Conservation (phyloP, 371 early-diverging fungal species). For the Mortierella sp. region DNA sequence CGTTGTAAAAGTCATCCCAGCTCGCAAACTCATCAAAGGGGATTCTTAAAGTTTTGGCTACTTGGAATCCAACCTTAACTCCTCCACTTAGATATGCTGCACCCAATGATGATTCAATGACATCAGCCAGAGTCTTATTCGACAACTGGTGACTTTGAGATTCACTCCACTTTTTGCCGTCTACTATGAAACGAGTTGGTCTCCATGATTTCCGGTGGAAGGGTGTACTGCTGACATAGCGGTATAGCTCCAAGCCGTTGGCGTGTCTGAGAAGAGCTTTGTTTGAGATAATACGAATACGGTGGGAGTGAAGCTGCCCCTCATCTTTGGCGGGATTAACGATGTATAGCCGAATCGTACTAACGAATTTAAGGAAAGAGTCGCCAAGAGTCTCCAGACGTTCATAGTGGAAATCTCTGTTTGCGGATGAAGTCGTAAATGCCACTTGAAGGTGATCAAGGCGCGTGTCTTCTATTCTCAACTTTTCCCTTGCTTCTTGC, state of each 20-base stretch:
- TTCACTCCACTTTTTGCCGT: conserved; percentile 20
- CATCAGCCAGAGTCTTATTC: conserved; percentile 91
- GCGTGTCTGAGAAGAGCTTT: conserved; percentile 73
- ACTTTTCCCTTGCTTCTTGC: conserved; percentile 63
- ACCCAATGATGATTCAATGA: conserved; percentile 91
- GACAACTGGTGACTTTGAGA: conserved; percentile 65
- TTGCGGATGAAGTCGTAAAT: conserved; percentile 79
- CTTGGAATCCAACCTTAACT: conserved; percentile 69
- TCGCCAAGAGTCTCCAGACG: conserved; percentile 97
- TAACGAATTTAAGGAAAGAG: conserved; percentile 90
- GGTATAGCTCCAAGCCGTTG: conserved; percentile 66
- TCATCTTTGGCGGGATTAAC: conserved; percentile 84
- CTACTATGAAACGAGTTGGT: conserved; percentile 63
- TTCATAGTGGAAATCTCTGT: conserved; percentile 86
- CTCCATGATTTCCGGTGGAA: conserved; percentile 78
- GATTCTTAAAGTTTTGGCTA: conserved; percentile 68
- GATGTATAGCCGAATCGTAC: conserved; percentile 83
- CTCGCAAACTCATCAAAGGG: conserved; percentile 66
- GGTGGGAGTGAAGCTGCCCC: conserved; percentile 79
- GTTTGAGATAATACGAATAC: conserved; percentile 85
- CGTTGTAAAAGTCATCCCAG: conserved; percentile 64
- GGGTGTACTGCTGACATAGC: conserved; percentile 69
- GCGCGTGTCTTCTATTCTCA: conserved; percentile 60
- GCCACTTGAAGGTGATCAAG: conserved; percentile 76
- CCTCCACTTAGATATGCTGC: conserved; percentile 80